These are phyloP conservation scores for Thalassiosira delicatula DNA, from an alignment of 352 stramenopile species.

Conservation along the genomic window DNA sequence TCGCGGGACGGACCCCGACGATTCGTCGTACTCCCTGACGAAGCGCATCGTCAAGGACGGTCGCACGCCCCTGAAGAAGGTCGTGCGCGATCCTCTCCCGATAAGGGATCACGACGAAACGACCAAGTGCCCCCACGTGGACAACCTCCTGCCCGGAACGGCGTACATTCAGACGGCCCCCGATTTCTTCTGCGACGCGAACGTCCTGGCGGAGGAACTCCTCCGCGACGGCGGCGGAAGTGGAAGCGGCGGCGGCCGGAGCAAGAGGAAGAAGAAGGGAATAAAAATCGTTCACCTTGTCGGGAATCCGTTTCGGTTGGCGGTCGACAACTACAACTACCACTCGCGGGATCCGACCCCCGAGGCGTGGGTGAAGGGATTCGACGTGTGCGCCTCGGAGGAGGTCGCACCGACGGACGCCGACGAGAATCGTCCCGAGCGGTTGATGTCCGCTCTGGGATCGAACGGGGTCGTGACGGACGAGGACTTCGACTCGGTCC, in stretches of 20 bases:
- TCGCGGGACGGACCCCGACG: constrained; percentile 36
- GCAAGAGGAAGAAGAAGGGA: constrained; percentile 24
- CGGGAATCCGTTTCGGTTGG: constrained; percentile 50
- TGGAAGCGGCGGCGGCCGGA: too few relatives aligned
- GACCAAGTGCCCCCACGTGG: constrained; percentile 6
- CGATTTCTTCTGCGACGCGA: constrained; percentile 30
- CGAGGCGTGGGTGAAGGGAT: constrained; percentile 31
- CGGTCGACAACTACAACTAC: constrained; percentile 48
- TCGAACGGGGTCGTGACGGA: background rate
- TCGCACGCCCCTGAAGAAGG: background rate
- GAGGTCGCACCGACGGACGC: background rate
- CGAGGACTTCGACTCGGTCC: background rate
- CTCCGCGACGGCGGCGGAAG: too few relatives aligned
- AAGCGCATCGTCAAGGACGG: constrained; percentile 14
- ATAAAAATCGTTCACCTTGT: constrained; percentile 54
- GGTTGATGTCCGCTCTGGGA: background rate
- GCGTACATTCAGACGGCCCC: too few relatives aligned
- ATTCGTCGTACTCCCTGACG: constrained; percentile 8
- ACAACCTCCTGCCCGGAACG: background rate
- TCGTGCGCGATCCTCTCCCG: background rate
- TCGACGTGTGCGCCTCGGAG: constrained; percentile 21
- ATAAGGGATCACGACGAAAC: constrained; percentile 10
- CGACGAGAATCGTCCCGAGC: background rate
- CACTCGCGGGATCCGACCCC: constrained; percentile 50
- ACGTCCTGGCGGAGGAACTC: constrained; percentile 14